Evolutionary conservation across 345 rosid genomes (phyloP), one percentile per base, ranked within the genome.

Genomic region (Brassica rapa): DNA sequence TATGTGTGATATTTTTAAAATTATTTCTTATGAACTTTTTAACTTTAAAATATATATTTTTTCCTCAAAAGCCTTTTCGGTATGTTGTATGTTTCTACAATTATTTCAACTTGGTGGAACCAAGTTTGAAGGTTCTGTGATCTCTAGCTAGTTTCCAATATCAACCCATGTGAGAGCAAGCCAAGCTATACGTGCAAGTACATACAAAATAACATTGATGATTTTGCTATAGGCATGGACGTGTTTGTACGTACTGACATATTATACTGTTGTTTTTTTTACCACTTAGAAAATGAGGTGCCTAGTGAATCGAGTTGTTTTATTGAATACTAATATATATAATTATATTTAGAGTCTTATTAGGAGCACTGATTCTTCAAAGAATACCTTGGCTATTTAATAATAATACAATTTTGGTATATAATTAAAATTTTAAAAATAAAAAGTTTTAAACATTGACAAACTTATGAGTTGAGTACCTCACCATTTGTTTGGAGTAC

Each of bases 81-180:
- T 33, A 24, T 33, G 51, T 16, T 29, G 6, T 68, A 43, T 68
- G 61, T 11, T 29, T 49, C 3, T 49, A 25, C 74, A 73, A 73
- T 79, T 60, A 79, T 79, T 60, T 4, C 4, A 27, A 25, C 15
- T 66, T 72, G 68, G 82, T 72, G 73, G 77, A 72, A 78, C 77
- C 77, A 66, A 66, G 77, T 60, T 15, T 66, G 69, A 67, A 67
- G 74, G 56, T 66, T 66, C 56, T 79, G 57, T 73, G 73, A 46
- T 66, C 30, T 66, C 32, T 77, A 64, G 76, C 81, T 63, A 71
- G 30, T 37, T 77, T 77, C 76, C 76, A 77, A 55, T 59, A 9
- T 8, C 43, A 72, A 66, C 39, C 77, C 82, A 78, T 72, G 77
- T 72, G 82, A 72, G 43, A 59, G 68, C 68, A 66, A 72, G 73